Evolutionary conservation across 306 rosid species (phyloP).

Genomic region (Prinsepia uniflora): DNA sequence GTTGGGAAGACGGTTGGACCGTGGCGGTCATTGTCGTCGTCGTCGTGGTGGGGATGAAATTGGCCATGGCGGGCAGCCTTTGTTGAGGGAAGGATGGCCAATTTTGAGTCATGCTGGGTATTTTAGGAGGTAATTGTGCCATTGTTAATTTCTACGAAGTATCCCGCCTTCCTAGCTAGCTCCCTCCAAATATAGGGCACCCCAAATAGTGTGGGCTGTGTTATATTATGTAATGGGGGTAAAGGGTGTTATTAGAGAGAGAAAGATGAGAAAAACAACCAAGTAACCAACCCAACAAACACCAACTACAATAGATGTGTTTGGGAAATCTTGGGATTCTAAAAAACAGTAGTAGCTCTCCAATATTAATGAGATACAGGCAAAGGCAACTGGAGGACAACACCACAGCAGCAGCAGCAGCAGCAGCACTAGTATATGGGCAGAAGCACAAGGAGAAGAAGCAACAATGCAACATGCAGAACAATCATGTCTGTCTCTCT

Average conservation of each 20-base stretch:
- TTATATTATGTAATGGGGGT: too few relatives aligned
- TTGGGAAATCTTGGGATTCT: constrained; percentile 9
- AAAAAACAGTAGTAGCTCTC: not conserved
- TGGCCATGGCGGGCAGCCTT: constrained; percentile 39
- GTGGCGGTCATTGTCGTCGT: constrained; percentile 1
- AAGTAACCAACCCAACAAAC: constrained; percentile 6
- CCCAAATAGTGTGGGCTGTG: not conserved
- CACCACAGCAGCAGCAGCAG: not conserved
- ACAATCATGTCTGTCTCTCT: not conserved
- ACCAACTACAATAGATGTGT: not conserved
- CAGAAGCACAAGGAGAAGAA: not conserved
- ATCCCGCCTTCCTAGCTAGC: too few relatives aligned
- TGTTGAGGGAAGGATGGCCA: constrained; percentile 59
- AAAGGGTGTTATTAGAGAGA: constrained; percentile 14
- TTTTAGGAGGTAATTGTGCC: constrained; percentile 98
- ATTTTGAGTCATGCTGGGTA: constrained; percentile 75
- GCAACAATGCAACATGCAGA: constrained; percentile 9
- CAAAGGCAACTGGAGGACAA: not conserved
- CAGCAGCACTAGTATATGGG: not conserved
- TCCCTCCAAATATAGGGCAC: not conserved
- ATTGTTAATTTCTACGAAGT: constrained; percentile 16
- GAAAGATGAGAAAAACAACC: constrained; percentile 4
- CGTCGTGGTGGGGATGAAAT: constrained; percentile 25
- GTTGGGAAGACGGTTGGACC: constrained; percentile 4
- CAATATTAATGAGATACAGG: not conserved